Evolutionary conservation across 306 rosid genomes (phyloP).

Genomic region (Dryas alaskensis): DNA sequence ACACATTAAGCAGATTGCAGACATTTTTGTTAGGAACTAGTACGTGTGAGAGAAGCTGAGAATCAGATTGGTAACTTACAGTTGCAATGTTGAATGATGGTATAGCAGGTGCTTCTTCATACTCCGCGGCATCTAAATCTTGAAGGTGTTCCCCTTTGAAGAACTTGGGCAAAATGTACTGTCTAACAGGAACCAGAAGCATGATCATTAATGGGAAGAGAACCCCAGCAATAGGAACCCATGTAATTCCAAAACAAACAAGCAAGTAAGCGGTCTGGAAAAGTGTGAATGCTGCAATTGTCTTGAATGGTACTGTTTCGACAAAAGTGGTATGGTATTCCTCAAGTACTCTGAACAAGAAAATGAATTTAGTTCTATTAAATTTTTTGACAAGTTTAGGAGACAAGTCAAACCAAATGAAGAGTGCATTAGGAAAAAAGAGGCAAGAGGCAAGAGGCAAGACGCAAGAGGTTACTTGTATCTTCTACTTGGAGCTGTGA

Average conservation of each 20-base stretch:
- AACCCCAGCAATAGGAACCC: conserved; percentile 78
- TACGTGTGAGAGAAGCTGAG: neutral
- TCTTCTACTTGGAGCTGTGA: conserved; percentile 71
- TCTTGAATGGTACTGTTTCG: conserved; percentile 78
- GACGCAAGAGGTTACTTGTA: conserved; percentile 50
- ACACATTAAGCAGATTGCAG: neutral
- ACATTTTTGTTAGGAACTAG: neutral
- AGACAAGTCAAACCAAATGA: neutral
- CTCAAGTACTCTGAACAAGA: conserved; percentile 50
- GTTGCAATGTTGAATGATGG: conserved; percentile 45
- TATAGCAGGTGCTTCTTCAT: conserved; percentile 59
- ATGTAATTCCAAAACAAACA: conserved; percentile 72
- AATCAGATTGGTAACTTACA: conserved; percentile 35
- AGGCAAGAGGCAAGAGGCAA: conserved; percentile 4
- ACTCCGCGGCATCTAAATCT: conserved; percentile 78
- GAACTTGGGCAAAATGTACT: conserved; percentile 72
- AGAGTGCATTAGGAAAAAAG: neutral
- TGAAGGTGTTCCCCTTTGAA: conserved; percentile 74
- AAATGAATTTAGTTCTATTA: conserved; percentile 16
- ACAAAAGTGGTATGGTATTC: conserved; percentile 60
- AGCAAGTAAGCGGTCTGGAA: conserved; percentile 72
- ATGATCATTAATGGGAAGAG: conserved; percentile 81
- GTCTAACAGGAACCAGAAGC: conserved; percentile 88
- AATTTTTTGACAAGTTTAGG: neutral
- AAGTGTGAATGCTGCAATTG: conserved; percentile 54